Evolutionary conservation across 2,329 filamentous ascomycete genomes (phyloP), one percentile per base, ranked within the genome.

Genomic region (Colletotrichum agaves): DNA sequence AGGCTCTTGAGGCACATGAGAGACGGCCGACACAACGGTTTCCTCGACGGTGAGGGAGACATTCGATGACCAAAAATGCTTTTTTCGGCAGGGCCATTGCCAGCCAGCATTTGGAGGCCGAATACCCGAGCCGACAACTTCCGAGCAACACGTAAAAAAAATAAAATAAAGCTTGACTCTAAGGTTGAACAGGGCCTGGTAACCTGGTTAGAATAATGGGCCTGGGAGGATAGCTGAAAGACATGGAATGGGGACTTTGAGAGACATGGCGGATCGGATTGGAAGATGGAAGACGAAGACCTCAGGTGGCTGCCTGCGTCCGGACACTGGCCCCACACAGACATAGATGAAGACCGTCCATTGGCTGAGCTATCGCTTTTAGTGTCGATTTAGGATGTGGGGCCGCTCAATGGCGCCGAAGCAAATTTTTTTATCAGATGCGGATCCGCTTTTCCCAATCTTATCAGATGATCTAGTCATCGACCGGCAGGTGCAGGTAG

Each of bases 381-480:
- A 50, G 50, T 50, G 63, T 46, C 50, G 37, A 21, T 50, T 47
- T 47, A 46, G 50, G 17, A 23, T 27, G 37, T 64, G 64, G 64
- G 31, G 61, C 61, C 53, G 13, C 11, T 37, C 17, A 58, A 27
- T 64, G 39, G 53, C 39, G 49, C 47, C 19, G 49, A 12, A 33
- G 62, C 49, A 61, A 59, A 69, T 17, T 58, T 58, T 58, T 66
- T 66, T 66, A 66, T 66, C 67, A 57, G 62, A 69, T 66, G 19
- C 3, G 5, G 52, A 13, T 21, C 66, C 61, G 37, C 44, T 62
- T 64, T 67, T 67, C 11, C 39, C 57, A 57, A 69, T 69, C 67
- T 69, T 69, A 69, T 69, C 67, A 69, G 67, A 69, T 69, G 56
- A 67, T 69, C 67, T 57, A 37, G 15, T 19, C 31, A 47, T 39